These are phyloP conservation scores for Arabidopsis arenosa DNA, from an alignment of 345 rosid genomes.

Conservation along the genomic window DNA sequence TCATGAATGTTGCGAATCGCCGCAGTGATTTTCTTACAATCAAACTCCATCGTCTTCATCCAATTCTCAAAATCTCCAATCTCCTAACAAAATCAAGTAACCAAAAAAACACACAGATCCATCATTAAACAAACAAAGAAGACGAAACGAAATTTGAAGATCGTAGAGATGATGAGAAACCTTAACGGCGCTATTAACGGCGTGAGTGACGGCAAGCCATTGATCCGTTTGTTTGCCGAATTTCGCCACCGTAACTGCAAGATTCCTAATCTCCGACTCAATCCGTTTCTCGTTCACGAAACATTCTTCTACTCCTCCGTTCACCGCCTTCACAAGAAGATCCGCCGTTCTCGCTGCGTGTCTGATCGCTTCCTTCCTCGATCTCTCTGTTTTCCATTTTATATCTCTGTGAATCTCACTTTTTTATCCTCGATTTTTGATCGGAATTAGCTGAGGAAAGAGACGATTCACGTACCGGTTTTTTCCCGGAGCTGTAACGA, in stretches of 20 bases:
- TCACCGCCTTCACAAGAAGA: slow-evolving; percentile 76
- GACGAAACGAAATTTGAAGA: not conserved
- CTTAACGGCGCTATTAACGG: slow-evolving; percentile 82
- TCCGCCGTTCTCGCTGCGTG: slow-evolving; percentile 72
- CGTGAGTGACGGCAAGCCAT: slow-evolving; percentile 77
- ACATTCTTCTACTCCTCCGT: slow-evolving; percentile 82
- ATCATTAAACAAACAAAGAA: slow-evolving; percentile 1
- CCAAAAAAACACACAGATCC: not conserved
- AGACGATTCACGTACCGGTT: slow-evolving; percentile 48
- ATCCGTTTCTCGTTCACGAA: slow-evolving; percentile 81
- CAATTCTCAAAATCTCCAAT: slow-evolving; percentile 96
- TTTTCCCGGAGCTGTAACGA: slow-evolving; percentile 69
- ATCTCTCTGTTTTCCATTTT: slow-evolving; percentile 53
- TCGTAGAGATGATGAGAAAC: slow-evolving; percentile 33
- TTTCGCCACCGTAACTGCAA: slow-evolving; percentile 62
- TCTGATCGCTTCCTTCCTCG: slow-evolving; percentile 72
- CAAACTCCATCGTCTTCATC: slow-evolving; percentile 95
- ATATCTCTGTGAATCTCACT: not conserved
- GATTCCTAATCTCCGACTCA: slow-evolving; percentile 72
- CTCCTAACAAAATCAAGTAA: slow-evolving; percentile 51
- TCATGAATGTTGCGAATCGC: slow-evolving; percentile 77
- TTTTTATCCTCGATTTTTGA: not conserved
- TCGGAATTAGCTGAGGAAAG: not conserved
- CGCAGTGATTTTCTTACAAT: slow-evolving; percentile 75
- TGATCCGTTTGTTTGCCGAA: slow-evolving; percentile 83